Evolutionary conservation across 2,329 filamentous ascomycete genomes (phyloP).

Genomic region (Penicillium sp.): DNA sequence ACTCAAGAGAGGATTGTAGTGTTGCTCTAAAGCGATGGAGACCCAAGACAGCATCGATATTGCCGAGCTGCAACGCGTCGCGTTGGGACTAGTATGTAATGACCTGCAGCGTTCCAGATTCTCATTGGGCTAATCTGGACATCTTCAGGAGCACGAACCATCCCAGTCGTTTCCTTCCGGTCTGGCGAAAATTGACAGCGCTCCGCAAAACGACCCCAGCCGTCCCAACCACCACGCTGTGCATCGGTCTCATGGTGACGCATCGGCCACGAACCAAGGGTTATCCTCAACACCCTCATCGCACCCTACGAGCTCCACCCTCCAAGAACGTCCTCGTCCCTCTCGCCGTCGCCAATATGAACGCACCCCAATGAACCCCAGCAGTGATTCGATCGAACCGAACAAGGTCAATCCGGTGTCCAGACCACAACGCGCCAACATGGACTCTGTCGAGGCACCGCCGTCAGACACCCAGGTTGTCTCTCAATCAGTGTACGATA

Average conservation of each 20-base stretch:
- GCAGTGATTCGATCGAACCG: slow-evolving; percentile 10
- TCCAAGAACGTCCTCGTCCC: slow-evolving; percentile 1
- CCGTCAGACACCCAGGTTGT: slow-evolving; percentile 47
- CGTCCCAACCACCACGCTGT: slow-evolving; percentile 1
- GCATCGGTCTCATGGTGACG: slow-evolving; percentile 9
- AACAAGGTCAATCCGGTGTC: slow-evolving; percentile 19
- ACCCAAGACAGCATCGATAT: slow-evolving; percentile 44
- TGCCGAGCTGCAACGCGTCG: slow-evolving; percentile 40
- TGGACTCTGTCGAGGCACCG: slow-evolving; percentile 36
- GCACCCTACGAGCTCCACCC: slow-evolving; percentile 9
- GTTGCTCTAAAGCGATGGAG: slow-evolving; percentile 29
- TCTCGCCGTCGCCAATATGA: slow-evolving; percentile 21
- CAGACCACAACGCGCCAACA: slow-evolving; percentile 27
- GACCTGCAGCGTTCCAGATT: slow-evolving; percentile 28
- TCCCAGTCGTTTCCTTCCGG: slow-evolving; percentile 23
- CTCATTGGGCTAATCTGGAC: slow-evolving; percentile 31
- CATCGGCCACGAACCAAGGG: slow-evolving; percentile 8
- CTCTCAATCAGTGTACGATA: slow-evolving; percentile 46
- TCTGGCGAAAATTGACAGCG: slow-evolving; percentile 10
- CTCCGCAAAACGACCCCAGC: slow-evolving; percentile 1
- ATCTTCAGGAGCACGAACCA: slow-evolving; percentile 30
- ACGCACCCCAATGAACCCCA: slow-evolving; percentile 13
- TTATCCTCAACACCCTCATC: slow-evolving; percentile 11
- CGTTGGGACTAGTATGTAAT: slow-evolving; percentile 40
- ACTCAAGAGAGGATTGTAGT: background rate